These are phyloP conservation scores for Cladosporium sp. DNA, from an alignment of 2,329 filamentous ascomycete species.

Conservation along the genomic window DNA sequence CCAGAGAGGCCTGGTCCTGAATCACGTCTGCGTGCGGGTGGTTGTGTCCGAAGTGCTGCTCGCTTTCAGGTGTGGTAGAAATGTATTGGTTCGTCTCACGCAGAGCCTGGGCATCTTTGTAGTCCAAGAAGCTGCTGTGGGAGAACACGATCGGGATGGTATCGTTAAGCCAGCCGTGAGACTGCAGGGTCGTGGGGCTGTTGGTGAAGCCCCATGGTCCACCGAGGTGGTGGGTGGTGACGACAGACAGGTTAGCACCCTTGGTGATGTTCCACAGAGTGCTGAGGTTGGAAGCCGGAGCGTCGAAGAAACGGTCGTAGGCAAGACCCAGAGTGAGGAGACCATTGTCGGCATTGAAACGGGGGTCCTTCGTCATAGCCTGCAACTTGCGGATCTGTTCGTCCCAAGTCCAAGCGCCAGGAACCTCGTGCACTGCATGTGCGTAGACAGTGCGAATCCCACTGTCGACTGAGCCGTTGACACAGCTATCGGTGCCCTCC, in stretches of 20 bases:
- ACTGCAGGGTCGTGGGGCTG: slow-evolving; percentile 29
- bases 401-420: slow-evolving; percentile 14
- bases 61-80: slow-evolving; percentile 56
- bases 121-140: slow-evolving; percentile 46
- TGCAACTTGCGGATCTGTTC: slow-evolving; percentile 13
- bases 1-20: slow-evolving; percentile 44
- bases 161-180: slow-evolving; percentile 39
- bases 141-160: slow-evolving; percentile 50
- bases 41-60: slow-evolving; percentile 56
- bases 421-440: slow-evolving; percentile 12
- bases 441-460: slow-evolving; percentile 32
- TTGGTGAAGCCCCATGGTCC: slow-evolving; percentile 12
- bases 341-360: slow-evolving; percentile 1
- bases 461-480: slow-evolving; percentile 40
- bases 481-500: slow-evolving; percentile 12
- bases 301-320: slow-evolving; percentile 37
- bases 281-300: slow-evolving; percentile 22
- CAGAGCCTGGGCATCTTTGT: slow-evolving; percentile 39
- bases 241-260: slow-evolving; percentile 25
- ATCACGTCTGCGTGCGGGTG: slow-evolving; percentile 43
- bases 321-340: slow-evolving; percentile 40
- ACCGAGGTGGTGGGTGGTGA: slow-evolving; percentile 38
- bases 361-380: slow-evolving; percentile 1
- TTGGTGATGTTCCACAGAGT: slow-evolving; percentile 10
- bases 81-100: slow-evolving; percentile 50